Evolutionary conservation across 2,329 filamentous ascomycete genomes (phyloP).

Genomic region (Colletotrichum endophyticum): DNA sequence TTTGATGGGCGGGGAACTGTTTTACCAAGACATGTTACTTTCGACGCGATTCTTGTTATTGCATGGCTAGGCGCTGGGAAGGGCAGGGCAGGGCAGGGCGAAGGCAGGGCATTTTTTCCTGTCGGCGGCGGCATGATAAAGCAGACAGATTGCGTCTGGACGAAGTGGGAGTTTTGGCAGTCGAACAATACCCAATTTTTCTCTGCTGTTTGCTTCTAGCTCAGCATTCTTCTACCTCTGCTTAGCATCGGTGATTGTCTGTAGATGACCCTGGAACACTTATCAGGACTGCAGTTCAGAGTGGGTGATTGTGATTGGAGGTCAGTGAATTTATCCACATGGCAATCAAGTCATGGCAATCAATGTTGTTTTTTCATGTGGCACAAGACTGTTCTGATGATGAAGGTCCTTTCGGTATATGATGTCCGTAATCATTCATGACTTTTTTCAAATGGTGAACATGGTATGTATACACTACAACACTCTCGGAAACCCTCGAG

Average conservation of each 20-base stretch:
- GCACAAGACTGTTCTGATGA: not conserved
- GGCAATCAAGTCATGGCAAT: not conserved
- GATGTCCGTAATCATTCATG: conserved; percentile 21
- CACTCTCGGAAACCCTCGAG: conserved; percentile 20
- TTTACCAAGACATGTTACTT: not conserved
- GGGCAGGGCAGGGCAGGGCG: not conserved
- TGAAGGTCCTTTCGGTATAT: not conserved
- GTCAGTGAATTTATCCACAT: not conserved
- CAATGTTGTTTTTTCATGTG: not conserved
- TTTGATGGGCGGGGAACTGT: not conserved
- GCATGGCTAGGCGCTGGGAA: not conserved
- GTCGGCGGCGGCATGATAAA: not conserved
- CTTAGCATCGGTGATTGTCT: not conserved
- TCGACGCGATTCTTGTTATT: not conserved
- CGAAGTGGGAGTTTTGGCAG: not conserved
- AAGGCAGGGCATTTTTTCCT: not conserved
- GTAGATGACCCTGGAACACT: not conserved
- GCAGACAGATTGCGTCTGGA: not conserved
- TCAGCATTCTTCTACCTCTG: not conserved
- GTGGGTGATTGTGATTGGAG: not conserved
- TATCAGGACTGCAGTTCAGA: not conserved
- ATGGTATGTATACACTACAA: conserved; percentile 18
- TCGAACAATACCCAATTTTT: not conserved
- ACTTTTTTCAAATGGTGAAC: conserved; percentile 13
- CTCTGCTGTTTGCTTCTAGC: not conserved